Base-by-base conservation (phyloP, 108 stramenopile genomes). In the Nitzschia sp. region DNA sequence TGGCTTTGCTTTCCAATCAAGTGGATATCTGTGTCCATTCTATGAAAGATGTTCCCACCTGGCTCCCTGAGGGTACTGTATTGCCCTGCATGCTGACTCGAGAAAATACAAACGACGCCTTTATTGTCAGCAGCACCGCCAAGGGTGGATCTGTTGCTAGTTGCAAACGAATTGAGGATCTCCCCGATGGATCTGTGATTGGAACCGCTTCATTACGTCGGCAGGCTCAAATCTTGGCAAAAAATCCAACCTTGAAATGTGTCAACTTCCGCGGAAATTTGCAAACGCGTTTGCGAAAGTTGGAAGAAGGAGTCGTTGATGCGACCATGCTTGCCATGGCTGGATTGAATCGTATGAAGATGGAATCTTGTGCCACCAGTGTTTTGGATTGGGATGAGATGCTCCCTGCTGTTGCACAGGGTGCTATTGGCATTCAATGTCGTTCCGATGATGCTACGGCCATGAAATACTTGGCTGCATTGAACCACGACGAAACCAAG, bases 11-110 rank as follows among this genome's bases (percentile, higher is more conserved):
- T 41, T 92, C 87, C 50, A 74, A 98, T 57, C 96, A 97, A 82
- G 97, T 98, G 20, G 99, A 99, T 79, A 98, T 98, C 57, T 98
- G 97, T 72, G 99, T 99, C 40, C 99, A 99, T 76, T 98, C 98
- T 39, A 98, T 99, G 97, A 99, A 99, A 87, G 99, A 99, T 82
- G 98, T 99, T 51, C 99, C 99, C 9, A 99, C 99, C 19, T 97
- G 96, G 96, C 80, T 99, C 57, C 96, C 96, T 9, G 96, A 95
- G 2, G 96, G 95, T 24, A 98, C 98, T 21, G 84, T 98, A 29
- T 83, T 99, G 20, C 97, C 99, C 15, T 98, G 97, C 87, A 98
- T 89, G 65, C 83, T 97, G 34, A 92, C 93, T 9, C 92, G 98
- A 40, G 98, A 99, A 73, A 96, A 98, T 56, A 97, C 98, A 56